A percentile compares a stretch with the other conserved stretches of the same genome.
These are phyloP conservation scores for Hanseniaspora sp. DNA, from an alignment of 1,139 yeast species.

Conservation along the genomic window DNA sequence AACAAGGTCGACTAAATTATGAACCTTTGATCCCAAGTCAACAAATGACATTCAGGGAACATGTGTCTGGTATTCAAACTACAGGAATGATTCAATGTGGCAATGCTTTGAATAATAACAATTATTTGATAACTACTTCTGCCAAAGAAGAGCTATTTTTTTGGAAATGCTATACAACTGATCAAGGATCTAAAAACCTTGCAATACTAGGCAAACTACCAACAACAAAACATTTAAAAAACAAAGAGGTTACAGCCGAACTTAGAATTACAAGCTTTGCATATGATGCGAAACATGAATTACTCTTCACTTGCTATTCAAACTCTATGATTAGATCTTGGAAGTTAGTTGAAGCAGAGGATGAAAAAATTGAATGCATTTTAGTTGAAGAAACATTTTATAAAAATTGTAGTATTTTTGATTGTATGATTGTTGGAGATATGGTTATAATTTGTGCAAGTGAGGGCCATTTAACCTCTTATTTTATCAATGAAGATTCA, in stretches of 20 bases:
- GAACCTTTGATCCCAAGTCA: constrained; percentile 36
- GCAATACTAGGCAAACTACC: constrained; percentile 37
- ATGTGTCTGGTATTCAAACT: constrained; percentile 75
- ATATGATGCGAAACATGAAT: constrained; percentile 25
- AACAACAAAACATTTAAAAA: constrained; percentile 29
- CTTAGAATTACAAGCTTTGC: constrained; percentile 80
- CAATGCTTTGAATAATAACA: constrained; percentile 47
- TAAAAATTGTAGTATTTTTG: constrained; percentile 6
- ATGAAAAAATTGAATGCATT: constrained; percentile 36
- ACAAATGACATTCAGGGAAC: constrained; percentile 60
- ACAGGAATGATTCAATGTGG: constrained; percentile 19
- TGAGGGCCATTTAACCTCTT: constrained; percentile 64
- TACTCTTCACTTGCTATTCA: constrained; percentile 65
- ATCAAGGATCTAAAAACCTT: constrained; percentile 19
- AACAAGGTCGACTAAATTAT: not conserved
- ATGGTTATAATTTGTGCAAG: constrained; percentile 56
- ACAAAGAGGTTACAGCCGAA: constrained; percentile 46
- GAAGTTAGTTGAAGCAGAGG: constrained; percentile 33
- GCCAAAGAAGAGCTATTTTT: constrained; percentile 82
- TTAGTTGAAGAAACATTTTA: constrained; percentile 31
- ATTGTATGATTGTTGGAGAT: not conserved
- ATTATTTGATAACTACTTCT: constrained; percentile 56
- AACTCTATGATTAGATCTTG: constrained; percentile 68
- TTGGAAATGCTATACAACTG: constrained; percentile 48
- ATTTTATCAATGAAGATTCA: constrained; percentile 34